phyloP scores from a whole-genome alignment of 495 filamentous ascomycete species.

The Daldinia grandis region DNA sequence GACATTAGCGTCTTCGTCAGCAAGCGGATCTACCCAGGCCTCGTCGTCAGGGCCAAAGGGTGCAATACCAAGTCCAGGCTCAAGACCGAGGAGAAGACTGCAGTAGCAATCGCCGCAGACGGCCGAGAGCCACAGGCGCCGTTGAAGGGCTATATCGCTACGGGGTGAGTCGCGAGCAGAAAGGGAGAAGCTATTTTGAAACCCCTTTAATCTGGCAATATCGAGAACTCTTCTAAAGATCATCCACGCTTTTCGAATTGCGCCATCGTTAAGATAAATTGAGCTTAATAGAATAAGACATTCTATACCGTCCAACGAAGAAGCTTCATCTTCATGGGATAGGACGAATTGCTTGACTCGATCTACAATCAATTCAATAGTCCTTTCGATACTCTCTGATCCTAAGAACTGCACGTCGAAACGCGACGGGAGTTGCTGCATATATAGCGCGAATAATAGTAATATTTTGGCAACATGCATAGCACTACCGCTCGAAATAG shows the following conservation, averaged over 20 bases:
- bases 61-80: slow-evolving; percentile 8
- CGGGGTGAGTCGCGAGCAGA: neutral
- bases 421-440: neutral
- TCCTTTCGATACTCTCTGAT: neutral
- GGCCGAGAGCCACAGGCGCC: slow-evolving; percentile 17
- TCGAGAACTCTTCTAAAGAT: slow-evolving; percentile 19
- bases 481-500: neutral
- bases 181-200: slow-evolving; percentile 18
- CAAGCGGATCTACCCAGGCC: slow-evolving; percentile 17
- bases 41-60: slow-evolving; percentile 19
- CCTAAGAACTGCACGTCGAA: neutral
- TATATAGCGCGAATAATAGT: neutral
- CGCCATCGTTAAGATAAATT: slow-evolving; percentile 26
- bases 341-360: neutral
- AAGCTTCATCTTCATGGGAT: neutral
- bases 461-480: neutral
- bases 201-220: slow-evolving; percentile 15
- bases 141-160: slow-evolving; percentile 3
- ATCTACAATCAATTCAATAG: neutral
- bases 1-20: slow-evolving; percentile 6
- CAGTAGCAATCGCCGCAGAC: slow-evolving; percentile 23
- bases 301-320: slow-evolving; percentile 9
- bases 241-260: slow-evolving; percentile 21
- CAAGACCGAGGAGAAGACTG: slow-evolving; percentile 23
- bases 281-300: slow-evolving; percentile 11